phyloP scores from a whole-genome alignment of 768 basidiomycete genomes.

The Tulasnella sp. region DNA sequence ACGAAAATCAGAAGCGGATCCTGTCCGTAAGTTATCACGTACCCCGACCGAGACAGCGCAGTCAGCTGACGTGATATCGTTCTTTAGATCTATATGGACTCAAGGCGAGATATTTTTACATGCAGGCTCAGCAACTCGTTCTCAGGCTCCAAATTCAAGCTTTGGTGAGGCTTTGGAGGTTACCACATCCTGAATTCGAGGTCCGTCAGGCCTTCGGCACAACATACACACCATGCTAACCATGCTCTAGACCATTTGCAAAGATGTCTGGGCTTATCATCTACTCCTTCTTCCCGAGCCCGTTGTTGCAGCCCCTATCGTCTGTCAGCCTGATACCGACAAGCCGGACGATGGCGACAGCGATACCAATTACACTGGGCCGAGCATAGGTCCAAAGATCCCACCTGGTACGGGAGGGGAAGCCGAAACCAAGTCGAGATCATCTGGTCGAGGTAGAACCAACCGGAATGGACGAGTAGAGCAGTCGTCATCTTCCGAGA shows the following conservation, averaged over 20 bases:
- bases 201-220: constrained; percentile 45
- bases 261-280: constrained; percentile 80
- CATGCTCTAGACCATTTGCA: constrained; percentile 61
- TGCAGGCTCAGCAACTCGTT: constrained; percentile 81
- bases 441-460: neutral
- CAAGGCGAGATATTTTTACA: constrained; percentile 75
- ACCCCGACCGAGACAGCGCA: neutral
- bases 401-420: neutral
- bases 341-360: constrained; percentile 40
- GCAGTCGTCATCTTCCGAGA: neutral
- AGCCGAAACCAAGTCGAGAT: neutral
- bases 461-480: neutral
- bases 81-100: constrained; percentile 79
- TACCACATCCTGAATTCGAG: constrained; percentile 75
- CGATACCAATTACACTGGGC: neutral
- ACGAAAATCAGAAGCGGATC: neutral
- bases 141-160: constrained; percentile 73
- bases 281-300: constrained; percentile 64
- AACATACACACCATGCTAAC: constrained; percentile 8
- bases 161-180: constrained; percentile 64
- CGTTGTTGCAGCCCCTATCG: constrained; percentile 63
- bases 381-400: neutral
- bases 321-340: constrained; percentile 34
- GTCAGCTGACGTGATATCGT: neutral
- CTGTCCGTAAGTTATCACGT: neutral